These are phyloP conservation scores for Rasamsonia emersonii DNA, from an alignment of 2,329 filamentous ascomycete species.

Conservation along the genomic window DNA sequence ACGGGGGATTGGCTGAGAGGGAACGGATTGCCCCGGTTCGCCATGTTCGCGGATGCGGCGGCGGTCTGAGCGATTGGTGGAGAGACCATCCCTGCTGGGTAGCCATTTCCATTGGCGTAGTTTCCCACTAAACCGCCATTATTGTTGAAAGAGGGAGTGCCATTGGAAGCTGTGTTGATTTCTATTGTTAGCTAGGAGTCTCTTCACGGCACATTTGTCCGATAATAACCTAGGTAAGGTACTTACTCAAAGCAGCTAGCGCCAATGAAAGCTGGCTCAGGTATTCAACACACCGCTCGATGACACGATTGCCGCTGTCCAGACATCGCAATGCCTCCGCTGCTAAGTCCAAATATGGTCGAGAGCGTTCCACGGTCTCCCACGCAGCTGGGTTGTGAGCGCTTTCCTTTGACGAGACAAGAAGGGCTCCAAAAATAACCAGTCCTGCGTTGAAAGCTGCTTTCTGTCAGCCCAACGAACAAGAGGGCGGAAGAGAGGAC, in stretches of 20 bases:
- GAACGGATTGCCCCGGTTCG: neutral
- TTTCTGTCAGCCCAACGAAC: too few relatives aligned
- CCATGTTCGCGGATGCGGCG: neutral
- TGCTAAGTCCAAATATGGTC: slow-evolving; percentile 14
- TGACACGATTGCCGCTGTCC: slow-evolving; percentile 21
- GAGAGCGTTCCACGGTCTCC: slow-evolving; percentile 8
- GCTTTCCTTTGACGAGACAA: slow-evolving; percentile 12
- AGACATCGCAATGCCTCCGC: slow-evolving; percentile 15
- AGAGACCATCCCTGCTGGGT: neutral
- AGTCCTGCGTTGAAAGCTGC: slow-evolving; percentile 27
- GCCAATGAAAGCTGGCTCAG: slow-evolving; percentile 8
- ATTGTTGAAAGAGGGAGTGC: neutral
- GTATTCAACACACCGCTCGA: slow-evolving; percentile 22
- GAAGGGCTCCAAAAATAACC: slow-evolving; percentile 21
- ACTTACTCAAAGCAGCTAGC: slow-evolving; percentile 7
- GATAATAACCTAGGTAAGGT: neutral
- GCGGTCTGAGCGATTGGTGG: neutral
- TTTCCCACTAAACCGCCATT: neutral
- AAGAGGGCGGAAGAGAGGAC: too few relatives aligned
- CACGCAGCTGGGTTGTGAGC: slow-evolving; percentile 5
- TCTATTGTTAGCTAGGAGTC: too few relatives aligned
- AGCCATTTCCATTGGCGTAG: neutral
- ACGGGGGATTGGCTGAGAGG: slow-evolving; percentile 4
- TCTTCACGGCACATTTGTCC: too few relatives aligned
- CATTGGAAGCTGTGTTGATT: neutral